A percentile compares a stretch with the other conserved stretches of the same genome.
Evolutionary conservation across 1,284 basidiomycete species (phyloP).

Genomic region (Rhodotorula sp.): DNA sequence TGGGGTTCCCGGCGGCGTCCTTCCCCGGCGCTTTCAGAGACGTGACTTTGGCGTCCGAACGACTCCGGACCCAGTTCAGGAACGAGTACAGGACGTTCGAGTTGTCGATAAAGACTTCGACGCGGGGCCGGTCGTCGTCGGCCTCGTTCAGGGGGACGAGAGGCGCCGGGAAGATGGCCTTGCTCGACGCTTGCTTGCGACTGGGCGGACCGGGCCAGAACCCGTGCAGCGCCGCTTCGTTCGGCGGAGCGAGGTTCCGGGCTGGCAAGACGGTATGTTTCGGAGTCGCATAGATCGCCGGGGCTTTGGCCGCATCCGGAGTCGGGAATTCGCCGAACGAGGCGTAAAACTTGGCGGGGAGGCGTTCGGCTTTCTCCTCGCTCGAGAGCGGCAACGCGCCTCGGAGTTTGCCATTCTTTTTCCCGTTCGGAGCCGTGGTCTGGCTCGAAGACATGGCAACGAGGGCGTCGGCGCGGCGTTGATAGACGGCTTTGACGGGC

Average conservation of each 20-base stretch:
- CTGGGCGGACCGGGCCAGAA: conserved; percentile 37
- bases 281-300: conserved; percentile 12
- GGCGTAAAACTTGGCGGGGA: conserved; percentile 25
- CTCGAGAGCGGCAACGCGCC: conserved; percentile 23
- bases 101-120: conserved; percentile 41
- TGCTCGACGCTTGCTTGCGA: conserved; percentile 17
- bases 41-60: conserved; percentile 28
- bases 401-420: conserved; percentile 5
- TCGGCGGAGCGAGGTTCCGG: conserved; percentile 22
- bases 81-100: conserved; percentile 41
- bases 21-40: conserved; percentile 10
- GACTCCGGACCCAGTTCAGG: conserved; percentile 36
- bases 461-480: conserved; percentile 7
- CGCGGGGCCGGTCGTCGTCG: conserved; percentile 21
- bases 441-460: background rate
- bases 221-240: conserved; percentile 21
- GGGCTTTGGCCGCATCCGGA: conserved; percentile 1
- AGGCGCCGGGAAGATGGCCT: conserved; percentile 32
- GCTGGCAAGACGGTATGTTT: conserved; percentile 14
- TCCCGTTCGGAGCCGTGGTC: background rate
- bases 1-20: conserved; percentile 7
- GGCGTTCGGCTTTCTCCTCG: conserved; percentile 22
- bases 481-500: conserved; percentile 22
- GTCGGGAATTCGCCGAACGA: conserved; percentile 26
- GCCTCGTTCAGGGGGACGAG: conserved; percentile 5